Conservation (phyloP, 2,329 filamentous ascomycete species). For the Cladosporium sp. region DNA sequence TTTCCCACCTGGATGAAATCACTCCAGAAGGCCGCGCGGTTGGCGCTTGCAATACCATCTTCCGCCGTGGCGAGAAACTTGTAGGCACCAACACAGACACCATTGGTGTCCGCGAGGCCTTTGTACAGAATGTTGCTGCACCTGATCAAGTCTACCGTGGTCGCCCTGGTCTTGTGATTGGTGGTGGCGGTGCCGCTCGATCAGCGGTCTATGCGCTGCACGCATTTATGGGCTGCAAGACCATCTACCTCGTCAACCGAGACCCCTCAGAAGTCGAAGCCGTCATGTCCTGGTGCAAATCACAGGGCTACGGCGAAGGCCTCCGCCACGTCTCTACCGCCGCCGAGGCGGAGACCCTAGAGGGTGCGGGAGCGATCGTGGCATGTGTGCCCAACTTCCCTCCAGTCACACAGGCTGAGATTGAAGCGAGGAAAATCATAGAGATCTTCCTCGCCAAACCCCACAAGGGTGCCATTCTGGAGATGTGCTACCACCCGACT, state of each 20-base stretch:
- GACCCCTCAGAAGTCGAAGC: conserved; percentile 66
- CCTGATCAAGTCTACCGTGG: conserved; percentile 53
- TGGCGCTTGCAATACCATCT: conserved; percentile 79
- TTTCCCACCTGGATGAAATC: conserved; percentile 70
- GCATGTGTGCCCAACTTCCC: conserved; percentile 75
- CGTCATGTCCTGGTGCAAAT: conserved; percentile 64
- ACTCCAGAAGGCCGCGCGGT: conserved; percentile 72
- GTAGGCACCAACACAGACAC: conserved; percentile 82
- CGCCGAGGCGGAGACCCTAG: conserved; percentile 59
- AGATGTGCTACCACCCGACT: conserved; percentile 81
- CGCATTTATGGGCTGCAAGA: conserved; percentile 65
- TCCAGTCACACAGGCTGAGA: conserved; percentile 65
- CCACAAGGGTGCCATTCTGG: conserved; percentile 67
- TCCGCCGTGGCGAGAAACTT: conserved; percentile 54
- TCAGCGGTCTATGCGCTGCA: conserved; percentile 74
- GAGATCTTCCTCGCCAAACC: conserved; percentile 51
- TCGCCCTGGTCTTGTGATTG: conserved; percentile 70
- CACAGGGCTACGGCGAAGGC: conserved; percentile 59
- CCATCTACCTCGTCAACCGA: conserved; percentile 76
- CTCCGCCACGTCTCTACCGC: conserved; percentile 63
- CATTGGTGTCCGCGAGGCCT: conserved; percentile 72
- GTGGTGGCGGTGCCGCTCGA: conserved; percentile 76
- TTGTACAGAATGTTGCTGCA: conserved; percentile 50
- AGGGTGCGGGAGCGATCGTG: conserved; percentile 66
- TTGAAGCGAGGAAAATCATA: conserved; percentile 57